phyloP scores from a whole-genome alignment of 306 rosid species.

The Medicago arabica region DNA sequence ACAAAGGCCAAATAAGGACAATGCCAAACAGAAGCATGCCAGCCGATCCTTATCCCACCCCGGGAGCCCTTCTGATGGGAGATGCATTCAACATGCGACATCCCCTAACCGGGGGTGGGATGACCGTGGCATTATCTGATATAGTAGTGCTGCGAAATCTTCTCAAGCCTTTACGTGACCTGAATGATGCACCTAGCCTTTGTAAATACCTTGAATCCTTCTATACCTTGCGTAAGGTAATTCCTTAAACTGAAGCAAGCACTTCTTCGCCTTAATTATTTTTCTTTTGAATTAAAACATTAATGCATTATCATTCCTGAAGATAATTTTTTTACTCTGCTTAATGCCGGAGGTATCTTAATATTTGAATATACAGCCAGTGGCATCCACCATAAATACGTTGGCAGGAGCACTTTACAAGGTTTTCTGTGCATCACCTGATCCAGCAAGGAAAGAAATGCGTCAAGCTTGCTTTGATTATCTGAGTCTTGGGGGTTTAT shows the following conservation, averaged over 20 bases:
- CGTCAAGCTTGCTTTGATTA: conserved; percentile 97
- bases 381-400: conserved; percentile 96
- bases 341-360: not conserved
- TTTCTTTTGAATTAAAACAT: not conserved
- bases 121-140: conserved; percentile 95
- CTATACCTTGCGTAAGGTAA: conserved; percentile 87
- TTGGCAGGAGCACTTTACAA: conserved; percentile 96
- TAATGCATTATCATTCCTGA: not conserved
- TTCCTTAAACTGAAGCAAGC: not conserved
- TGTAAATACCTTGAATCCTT: conserved; percentile 90
- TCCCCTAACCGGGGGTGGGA: conserved; percentile 95
- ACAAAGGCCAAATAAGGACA: conserved; percentile 82
- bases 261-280: not conserved
- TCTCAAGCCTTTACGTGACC: conserved; percentile 75
- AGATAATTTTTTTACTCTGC: not conserved
- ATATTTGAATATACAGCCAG: conserved; percentile 68
- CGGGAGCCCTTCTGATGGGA: conserved; percentile 94
- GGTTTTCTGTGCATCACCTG: conserved; percentile 91
- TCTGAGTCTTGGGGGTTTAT: conserved; percentile 87
- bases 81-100: conserved; percentile 99
- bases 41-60: conserved; percentile 88
- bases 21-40: conserved; percentile 99
- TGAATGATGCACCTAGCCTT: conserved; percentile 77
- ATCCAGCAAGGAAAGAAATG: conserved; percentile 94
- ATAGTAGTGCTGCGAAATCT: conserved; percentile 87